Conservation (phyloP, 176 grass and related monocot species). For the Oryza brachyantha region DNA sequence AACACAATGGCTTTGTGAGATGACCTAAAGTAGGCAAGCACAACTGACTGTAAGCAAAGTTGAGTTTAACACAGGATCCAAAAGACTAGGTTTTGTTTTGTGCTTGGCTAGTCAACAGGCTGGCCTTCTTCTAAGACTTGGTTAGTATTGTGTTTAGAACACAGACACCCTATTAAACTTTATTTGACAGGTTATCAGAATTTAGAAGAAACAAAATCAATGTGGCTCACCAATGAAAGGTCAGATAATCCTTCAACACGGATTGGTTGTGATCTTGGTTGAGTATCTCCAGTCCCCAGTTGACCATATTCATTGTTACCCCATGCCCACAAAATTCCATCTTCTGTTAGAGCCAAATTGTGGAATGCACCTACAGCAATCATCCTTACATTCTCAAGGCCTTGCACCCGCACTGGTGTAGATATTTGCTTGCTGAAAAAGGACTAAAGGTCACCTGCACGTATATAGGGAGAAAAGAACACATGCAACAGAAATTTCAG, state of each 20-base stretch:
- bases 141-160: slow-evolving; percentile 3
- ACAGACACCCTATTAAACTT: background rate
- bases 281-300: slow-evolving; percentile 86
- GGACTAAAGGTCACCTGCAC: background rate
- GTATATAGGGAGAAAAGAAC: slow-evolving; percentile 22
- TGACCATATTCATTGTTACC: slow-evolving; percentile 98
- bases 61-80: background rate
- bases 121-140: background rate
- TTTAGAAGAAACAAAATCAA: slow-evolving; percentile 13
- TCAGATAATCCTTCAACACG: slow-evolving; percentile 68
- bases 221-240: slow-evolving; percentile 60
- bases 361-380: slow-evolving; percentile 99
- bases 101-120: background rate
- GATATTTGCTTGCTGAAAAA: slow-evolving; percentile 83
- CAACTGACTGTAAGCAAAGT: background rate
- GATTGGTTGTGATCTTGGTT: slow-evolving; percentile 87
- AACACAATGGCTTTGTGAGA: background rate
- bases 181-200: slow-evolving; percentile 5
- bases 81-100: background rate
- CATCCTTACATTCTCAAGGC: slow-evolving; percentile 65
- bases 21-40: background rate
- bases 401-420: slow-evolving; percentile 87
- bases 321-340: slow-evolving; percentile 94
- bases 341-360: slow-evolving; percentile 81
- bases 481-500: slow-evolving; percentile 6